phyloP scores from a whole-genome alignment of 495 filamentous ascomycete genomes.

The Penicillium alfredii region DNA sequence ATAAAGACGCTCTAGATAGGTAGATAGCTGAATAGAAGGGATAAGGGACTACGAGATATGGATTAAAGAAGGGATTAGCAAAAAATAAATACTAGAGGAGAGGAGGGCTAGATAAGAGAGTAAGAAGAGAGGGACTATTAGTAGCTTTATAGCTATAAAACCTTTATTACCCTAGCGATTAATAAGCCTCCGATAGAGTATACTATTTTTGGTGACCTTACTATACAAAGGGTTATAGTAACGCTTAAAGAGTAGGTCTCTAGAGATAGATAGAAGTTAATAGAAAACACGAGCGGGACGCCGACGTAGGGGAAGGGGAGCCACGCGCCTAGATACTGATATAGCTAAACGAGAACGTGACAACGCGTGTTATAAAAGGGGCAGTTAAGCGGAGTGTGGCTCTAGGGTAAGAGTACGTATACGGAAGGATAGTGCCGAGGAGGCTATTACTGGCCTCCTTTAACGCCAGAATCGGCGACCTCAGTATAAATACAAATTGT shows the following conservation, averaged over 20 bases:
- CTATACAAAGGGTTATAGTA: constrained; percentile 1
- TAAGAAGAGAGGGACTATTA: constrained; percentile 1
- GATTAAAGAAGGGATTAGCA: constrained; percentile 2
- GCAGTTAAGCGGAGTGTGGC: constrained; percentile 3
- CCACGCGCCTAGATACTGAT: constrained; percentile 1
- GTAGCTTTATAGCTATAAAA: constrained; percentile 3
- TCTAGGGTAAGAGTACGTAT: constrained; percentile 5
- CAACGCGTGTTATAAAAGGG: constrained; percentile 1
- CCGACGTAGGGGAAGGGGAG: background rate
- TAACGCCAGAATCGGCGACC: constrained; percentile 8
- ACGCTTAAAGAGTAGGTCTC: constrained; percentile 1
- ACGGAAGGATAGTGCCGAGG: constrained; percentile 7
- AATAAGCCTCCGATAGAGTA: constrained; percentile 2
- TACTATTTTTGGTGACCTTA: constrained; percentile 5
- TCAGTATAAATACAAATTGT: constrained; percentile 12
- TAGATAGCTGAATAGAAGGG: background rate
- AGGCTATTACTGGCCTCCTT: constrained; percentile 8
- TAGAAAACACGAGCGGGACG: constrained; percentile 4
- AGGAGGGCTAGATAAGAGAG: constrained; percentile 1
- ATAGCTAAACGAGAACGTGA: constrained; percentile 1
- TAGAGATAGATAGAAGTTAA: constrained; percentile 4
- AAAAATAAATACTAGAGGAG: constrained; percentile 6
- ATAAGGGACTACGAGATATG: background rate
- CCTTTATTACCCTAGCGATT: constrained; percentile 1
- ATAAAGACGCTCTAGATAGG: constrained; percentile 2